A percentile compares a stretch with the other conserved stretches of the same genome.
Conservation (phyloP, 805 yeast species). For the Saturnispora zaruensis region DNA sequence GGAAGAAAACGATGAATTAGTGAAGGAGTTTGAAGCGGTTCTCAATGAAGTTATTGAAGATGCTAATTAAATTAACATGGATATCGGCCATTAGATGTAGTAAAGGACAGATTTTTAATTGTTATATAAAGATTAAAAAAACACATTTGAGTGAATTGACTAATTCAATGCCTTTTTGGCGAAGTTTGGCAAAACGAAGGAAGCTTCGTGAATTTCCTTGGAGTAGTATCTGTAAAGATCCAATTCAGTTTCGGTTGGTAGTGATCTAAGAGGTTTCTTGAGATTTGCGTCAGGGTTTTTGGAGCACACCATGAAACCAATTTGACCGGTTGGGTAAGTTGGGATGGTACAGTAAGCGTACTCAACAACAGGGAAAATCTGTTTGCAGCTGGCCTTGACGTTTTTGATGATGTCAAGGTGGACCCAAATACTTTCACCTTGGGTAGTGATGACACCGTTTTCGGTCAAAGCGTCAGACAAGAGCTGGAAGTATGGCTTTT, state of each 20-base stretch:
- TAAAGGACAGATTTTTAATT: no score
- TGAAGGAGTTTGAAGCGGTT: conserved; percentile 29
- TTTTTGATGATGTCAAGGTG: conserved; percentile 78
- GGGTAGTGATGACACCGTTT: conserved; percentile 86
- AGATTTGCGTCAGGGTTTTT: conserved; percentile 63
- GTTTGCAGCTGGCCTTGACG: conserved; percentile 71
- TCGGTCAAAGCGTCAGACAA: conserved; percentile 82
- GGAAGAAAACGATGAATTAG: conserved; percentile 56
- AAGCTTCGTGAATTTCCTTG: conserved; percentile 73
- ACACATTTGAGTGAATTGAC: background rate
- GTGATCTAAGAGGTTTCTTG: conserved; percentile 56
- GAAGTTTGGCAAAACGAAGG: conserved; percentile 89
- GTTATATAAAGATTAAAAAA: background rate
- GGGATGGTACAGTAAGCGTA: conserved; percentile 91
- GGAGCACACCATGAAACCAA: conserved; percentile 95
- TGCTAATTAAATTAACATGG: background rate
- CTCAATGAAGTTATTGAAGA: conserved; percentile 11
- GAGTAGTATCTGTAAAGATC: conserved; percentile 75
- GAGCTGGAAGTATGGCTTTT: conserved; percentile 82
- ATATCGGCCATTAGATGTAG: background rate
- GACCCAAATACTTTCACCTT: conserved; percentile 93
- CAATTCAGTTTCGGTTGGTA: conserved; percentile 53
- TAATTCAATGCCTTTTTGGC: conserved; percentile 42
- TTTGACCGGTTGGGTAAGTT: conserved; percentile 94
- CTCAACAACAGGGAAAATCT: conserved; percentile 85